These are phyloP conservation scores for Phytophthora nicotianae DNA, from an alignment of 352 stramenopile genomes.

Conservation along the genomic window DNA sequence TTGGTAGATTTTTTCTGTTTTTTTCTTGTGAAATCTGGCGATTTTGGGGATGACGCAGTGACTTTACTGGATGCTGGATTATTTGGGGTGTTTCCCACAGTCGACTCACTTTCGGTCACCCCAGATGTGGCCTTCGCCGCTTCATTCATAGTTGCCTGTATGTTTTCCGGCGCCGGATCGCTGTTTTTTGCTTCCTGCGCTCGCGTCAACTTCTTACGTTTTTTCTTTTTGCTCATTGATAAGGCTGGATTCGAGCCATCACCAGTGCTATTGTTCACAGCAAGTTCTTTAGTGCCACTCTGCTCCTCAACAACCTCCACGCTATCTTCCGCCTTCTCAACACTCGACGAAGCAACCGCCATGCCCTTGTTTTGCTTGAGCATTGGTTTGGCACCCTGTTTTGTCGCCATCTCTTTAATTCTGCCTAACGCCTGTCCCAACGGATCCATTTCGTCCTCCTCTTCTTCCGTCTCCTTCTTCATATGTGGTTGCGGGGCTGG, in stretches of 20 bases:
- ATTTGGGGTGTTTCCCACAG: background rate
- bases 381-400: constrained; percentile 5
- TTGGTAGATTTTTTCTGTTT: constrained; percentile 18
- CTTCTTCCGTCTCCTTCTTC: background rate
- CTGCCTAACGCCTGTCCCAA: background rate
- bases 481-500: background rate
- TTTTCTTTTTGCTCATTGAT: constrained; percentile 12
- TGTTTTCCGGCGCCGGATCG: background rate
- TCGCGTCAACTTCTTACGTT: background rate
- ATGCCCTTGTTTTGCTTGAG: constrained; percentile 28
- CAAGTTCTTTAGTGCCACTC: background rate
- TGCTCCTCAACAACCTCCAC: constrained; percentile 1
- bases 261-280: background rate
- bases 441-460: background rate
- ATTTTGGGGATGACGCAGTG: constrained; percentile 10
- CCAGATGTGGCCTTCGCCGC: background rate
- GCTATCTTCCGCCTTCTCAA: background rate
- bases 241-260: background rate
- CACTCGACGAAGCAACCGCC: constrained; percentile 8
- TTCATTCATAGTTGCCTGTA: background rate
- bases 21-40: constrained; percentile 6
- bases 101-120: background rate
- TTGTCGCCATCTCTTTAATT: background rate
- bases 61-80: background rate
- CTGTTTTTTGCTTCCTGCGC: background rate